Base-by-base conservation (phyloP, 2,329 filamentous ascomycete species). In the Clarireedia hainanense region DNA sequence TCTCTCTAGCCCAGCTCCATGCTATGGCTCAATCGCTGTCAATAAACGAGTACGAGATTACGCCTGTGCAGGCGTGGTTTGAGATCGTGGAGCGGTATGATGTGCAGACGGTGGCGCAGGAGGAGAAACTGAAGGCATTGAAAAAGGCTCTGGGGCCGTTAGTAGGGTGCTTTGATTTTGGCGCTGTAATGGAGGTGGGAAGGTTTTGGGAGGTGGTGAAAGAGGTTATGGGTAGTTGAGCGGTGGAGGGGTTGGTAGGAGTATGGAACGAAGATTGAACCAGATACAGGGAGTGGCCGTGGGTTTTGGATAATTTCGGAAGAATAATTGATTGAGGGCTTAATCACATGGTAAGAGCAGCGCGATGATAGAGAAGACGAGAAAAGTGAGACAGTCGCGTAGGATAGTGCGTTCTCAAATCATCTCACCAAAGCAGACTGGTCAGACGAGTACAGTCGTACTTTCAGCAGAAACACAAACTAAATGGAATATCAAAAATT, bases 31-130 rank as follows among this genome's bases (percentile, higher is more conserved):
- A 50, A 10, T 57, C 42, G 6, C 56, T 67, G 1, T 60, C 62
- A 0, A 64, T 61, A 48, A 51, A 45, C 0, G 61, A 67, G 36
- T 64, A 58, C 50, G 65, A 67, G 40, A 63, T 67, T 4, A 67
- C 65, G 27, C 65, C 65, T 17, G 65, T 67, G n/a, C 65, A 67
- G 50, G 65, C 63, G 6, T 67, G 65, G 65, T 67, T 67, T 26
- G 23, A 60, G 39, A 45, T 67, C 2, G 55, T 57, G 6, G 56
- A 58, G 7, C 50, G 55, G 15, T 63, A 62, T 52, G 57, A 55
- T 4, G 47, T 57, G 5, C 51, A 56, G n/a, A 27, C 5, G 1
- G 48, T 64, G 6, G 5, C 59, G 10, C 45, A 14, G 12, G 12
- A 12, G 0, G 39, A 4, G 15, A 54, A 7, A 27, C 17, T 66